Percentiles rank a stretch among this genome's conserved stretches.
Evolutionary conservation across 148 eudicot species (phyloP).

Genomic region (Rhododendron mucronatum): DNA sequence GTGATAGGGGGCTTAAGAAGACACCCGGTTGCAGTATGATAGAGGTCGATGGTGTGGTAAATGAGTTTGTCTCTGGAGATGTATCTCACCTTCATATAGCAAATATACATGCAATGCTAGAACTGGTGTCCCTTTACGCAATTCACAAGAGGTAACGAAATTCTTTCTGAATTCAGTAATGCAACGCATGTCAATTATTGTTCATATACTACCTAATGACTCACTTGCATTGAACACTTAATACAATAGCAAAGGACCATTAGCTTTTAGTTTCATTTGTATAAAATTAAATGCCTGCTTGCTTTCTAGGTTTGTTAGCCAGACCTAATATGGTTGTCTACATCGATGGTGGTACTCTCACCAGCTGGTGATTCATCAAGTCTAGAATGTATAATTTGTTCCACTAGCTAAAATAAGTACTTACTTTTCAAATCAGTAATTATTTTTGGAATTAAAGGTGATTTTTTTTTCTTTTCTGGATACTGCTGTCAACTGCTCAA

Average conservation of each 20-base stretch:
- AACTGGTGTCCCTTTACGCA: background rate
- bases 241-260: background rate
- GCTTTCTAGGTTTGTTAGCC: background rate
- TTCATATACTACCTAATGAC: background rate
- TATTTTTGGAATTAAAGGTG: too few relatives aligned
- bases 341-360: background rate
- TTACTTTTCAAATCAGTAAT: too few relatives aligned
- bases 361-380: background rate
- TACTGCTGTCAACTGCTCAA: background rate
- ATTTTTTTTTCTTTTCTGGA: background rate
- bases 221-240: background rate
- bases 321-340: background rate
- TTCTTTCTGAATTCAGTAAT: background rate
- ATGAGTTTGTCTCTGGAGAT: conserved; percentile 1
- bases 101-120: background rate
- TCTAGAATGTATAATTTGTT: background rate
- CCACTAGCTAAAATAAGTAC: too few relatives aligned
- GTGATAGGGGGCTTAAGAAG: background rate
- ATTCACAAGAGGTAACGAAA: background rate
- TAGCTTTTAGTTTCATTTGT: background rate
- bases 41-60: background rate
- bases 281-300: background rate
- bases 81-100: background rate
- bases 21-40: background rate
- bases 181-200: background rate